Evolutionary conservation across 2,329 filamentous ascomycete genomes (phyloP).

Genomic region (Epichloe amarillans): DNA sequence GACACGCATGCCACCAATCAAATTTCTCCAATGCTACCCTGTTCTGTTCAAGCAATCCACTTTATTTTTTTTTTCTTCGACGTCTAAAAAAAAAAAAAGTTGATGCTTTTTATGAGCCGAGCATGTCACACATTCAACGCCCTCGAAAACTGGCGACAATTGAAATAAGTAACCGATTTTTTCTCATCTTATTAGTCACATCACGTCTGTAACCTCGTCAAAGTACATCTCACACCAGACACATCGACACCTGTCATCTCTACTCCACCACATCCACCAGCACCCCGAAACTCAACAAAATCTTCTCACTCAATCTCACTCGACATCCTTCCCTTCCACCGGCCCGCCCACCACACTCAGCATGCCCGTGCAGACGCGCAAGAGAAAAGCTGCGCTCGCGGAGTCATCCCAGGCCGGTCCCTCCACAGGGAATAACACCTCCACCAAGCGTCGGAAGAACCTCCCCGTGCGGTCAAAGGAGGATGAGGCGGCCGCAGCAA

Average conservation of each 20-base stretch:
- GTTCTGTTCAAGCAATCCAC: not conserved
- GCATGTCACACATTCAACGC: no score
- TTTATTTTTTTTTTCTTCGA: not conserved
- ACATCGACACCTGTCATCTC: no score
- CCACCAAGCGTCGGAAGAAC: slow-evolving; percentile 13
- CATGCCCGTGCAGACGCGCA: slow-evolving; percentile 14
- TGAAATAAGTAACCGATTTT: not conserved
- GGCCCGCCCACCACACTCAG: not conserved
- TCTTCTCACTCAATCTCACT: no score
- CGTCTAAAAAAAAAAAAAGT: no score
- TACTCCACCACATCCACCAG: no score
- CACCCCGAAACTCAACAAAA: no score
- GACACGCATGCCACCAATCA: not conserved
- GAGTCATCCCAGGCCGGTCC: not conserved
- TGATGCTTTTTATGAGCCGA: no score
- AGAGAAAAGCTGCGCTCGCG: slow-evolving; percentile 18
- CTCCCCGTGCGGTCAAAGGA: slow-evolving; percentile 23
- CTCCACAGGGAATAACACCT: not conserved
- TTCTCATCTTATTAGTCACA: no score
- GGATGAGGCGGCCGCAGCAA: slow-evolving; percentile 10
- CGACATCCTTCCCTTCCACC: no score
- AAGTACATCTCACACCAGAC: no score
- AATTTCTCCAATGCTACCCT: not conserved
- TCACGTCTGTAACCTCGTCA: no score
- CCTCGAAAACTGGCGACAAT: not conserved